These are phyloP conservation scores for Alternaria sp. DNA, from an alignment of 2,329 filamentous ascomycete species.

Conservation along the genomic window DNA sequence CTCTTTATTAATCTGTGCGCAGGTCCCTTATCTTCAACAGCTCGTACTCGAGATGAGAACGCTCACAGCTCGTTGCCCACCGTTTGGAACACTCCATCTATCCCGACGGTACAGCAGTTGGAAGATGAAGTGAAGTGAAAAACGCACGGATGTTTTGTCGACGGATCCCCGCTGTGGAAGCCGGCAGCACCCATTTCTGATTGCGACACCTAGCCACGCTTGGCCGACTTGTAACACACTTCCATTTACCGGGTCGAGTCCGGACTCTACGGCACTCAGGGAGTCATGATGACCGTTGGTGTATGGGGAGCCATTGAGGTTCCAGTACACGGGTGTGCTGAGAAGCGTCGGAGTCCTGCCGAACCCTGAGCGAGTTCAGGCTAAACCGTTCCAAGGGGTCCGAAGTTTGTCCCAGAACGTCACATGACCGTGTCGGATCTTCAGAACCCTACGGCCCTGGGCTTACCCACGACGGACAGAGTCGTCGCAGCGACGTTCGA, in stretches of 20 bases:
- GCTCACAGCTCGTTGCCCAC: neutral
- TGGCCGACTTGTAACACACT: conserved; percentile 27
- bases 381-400: neutral
- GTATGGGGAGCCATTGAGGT: conserved; percentile 33
- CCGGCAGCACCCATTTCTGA: conserved; percentile 29
- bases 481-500: neutral
- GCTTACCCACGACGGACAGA: neutral
- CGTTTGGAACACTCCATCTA: neutral
- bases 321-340: neutral
- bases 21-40: neutral
- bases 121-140: conserved; percentile 31
- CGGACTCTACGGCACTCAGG: conserved; percentile 22
- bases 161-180: conserved; percentile 21
- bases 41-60: conserved; percentile 1
- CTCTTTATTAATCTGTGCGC: conserved; percentile 1
- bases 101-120: conserved; percentile 12
- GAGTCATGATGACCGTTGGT: conserved; percentile 9
- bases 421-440: conserved; percentile 9
- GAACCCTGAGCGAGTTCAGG: conserved; percentile 4
- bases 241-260: conserved; percentile 17
- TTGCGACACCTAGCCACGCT: conserved; percentile 16
- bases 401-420: neutral
- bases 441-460: neutral
- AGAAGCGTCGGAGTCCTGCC: neutral
- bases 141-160: conserved; percentile 22